Base-by-base conservation (phyloP, 164 flowering plant species). In the Brasenia schreberi region DNA sequence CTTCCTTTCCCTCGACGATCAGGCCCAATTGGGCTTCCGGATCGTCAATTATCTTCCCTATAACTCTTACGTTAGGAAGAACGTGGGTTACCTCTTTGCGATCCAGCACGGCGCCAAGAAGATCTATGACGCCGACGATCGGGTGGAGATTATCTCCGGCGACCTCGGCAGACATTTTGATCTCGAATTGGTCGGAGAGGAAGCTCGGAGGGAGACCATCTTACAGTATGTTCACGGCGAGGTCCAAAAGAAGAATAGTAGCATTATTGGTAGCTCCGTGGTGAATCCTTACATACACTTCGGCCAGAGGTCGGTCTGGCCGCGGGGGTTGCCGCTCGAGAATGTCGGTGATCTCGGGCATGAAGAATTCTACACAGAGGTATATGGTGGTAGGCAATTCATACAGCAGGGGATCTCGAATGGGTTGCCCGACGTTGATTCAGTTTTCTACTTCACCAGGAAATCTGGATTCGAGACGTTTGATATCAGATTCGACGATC, bases 281-380 rank as follows among this genome's bases (percentile, higher is more conserved):
- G 89, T 89, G 42, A 95, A 95, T 66, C 97, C 99, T 0, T 95
- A 95, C 67, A 75, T 88, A 56, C 99, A 95, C 79, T 95, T 95
- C 63, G 99, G 99, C 66, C 99, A 92, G 73, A 73, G 99, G 49
- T 87, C 99, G 4, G 97, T 92, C 63, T 95, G 99, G 97, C 99
- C 99, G 7, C 79, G 99, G 67, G 99, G 97, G 0, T 80, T 95
- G 81, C 99, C 99, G 7, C 72, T 95, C 69, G 96, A 95, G 71
- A 87, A 89, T 79, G 99, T 89, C 27, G 97, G 97, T 12, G 89
- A 92, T 9, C 58, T 95, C 42, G 84, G 74, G 16, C 94, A 87
- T 61, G 99, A 95, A 67, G 89, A 87, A 75, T 95, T 77, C 65
- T 92, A 87, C 80, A 95, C 96, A n/a, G 90, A 95, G 72, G 72